Conservation (phyloP, 345 rosid genomes). For the Geranium brycei region DNA sequence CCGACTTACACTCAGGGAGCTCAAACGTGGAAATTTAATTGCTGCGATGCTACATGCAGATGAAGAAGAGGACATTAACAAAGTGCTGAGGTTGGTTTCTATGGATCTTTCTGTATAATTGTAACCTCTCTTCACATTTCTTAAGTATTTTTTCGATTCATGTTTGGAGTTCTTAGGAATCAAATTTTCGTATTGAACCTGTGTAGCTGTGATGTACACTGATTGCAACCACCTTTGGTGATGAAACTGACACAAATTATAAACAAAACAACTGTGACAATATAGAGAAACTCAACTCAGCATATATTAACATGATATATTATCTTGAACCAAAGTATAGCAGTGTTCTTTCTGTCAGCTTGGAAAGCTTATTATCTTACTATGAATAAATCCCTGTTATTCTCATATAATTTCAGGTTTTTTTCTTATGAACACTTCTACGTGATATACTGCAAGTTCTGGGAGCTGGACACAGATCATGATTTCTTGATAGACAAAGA, state of each 20-base stretch:
- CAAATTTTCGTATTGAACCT: too few species aligned
- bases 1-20: conserved; percentile 72
- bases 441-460: conserved; percentile 95
- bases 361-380: too few species aligned
- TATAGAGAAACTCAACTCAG: too few species aligned
- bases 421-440: conserved; percentile 95
- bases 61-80: conserved; percentile 97
- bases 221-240: too few species aligned
- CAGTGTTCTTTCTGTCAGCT: too few species aligned
- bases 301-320: too few species aligned
- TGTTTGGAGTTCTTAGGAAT: too few species aligned
- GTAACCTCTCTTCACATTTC: background rate
- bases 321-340: too few species aligned
- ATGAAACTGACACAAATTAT: too few species aligned
- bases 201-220: too few species aligned
- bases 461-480: conserved; percentile 98
- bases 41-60: conserved; percentile 89
- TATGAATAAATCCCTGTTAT: too few species aligned
- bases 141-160: background rate
- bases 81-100: conserved; percentile 63
- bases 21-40: conserved; percentile 78
- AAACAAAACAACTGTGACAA: too few species aligned
- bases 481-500: conserved; percentile 97
- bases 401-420: conserved; percentile 31
- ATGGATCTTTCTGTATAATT: background rate